Base-by-base conservation (phyloP, 306 rosid species). In the Spatholobus suberectus region DNA sequence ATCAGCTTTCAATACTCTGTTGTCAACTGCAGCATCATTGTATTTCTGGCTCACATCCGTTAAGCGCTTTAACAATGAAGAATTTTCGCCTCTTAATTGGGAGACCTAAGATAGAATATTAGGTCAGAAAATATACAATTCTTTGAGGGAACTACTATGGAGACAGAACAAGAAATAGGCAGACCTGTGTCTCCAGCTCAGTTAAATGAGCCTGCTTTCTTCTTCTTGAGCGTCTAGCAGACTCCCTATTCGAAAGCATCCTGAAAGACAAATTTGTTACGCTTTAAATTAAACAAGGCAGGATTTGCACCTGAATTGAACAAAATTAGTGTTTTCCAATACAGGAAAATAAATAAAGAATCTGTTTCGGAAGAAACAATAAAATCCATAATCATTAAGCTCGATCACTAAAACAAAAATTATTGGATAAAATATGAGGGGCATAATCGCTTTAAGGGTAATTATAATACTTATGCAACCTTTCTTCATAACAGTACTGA, bases 211-310 rank as follows among this genome's bases (percentile, higher is more conserved):
- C 98, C 86, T 96, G 99, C 84, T 96, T 96, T 92, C 98, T 85
- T 87, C 97, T 81, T 78, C 99, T 92, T 46, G 99, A 96, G 68
- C 99, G 99, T 81, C 99, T 91, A 10, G 99, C 99, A 6, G 99
- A 96, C 85, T 96, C 99, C 86, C 99, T 91, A 73, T 96, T 96
- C 32, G 99, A 96, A 68, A 96, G 96, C 99, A 96, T 96, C 90
- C 99, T 96, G 89, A 68, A 81, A 90, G 76, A 69, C 26, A 75
- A 74, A 37, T 32, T 73, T 70, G 52, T 46, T 46, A 62, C 26
- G 55, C 51, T 69, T 61, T 68, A 24, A 77, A 51, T 37, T 5
- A 40, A 71, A 67, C 57, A 78, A 86, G 81, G 82, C 9, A 61
- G 23, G 70, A 78, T 34, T 49, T 70, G 34, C 35, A 34, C 70